Evolutionary conservation across 768 basidiomycete genomes (phyloP).

Genomic region (Psilocybe sp.): DNA sequence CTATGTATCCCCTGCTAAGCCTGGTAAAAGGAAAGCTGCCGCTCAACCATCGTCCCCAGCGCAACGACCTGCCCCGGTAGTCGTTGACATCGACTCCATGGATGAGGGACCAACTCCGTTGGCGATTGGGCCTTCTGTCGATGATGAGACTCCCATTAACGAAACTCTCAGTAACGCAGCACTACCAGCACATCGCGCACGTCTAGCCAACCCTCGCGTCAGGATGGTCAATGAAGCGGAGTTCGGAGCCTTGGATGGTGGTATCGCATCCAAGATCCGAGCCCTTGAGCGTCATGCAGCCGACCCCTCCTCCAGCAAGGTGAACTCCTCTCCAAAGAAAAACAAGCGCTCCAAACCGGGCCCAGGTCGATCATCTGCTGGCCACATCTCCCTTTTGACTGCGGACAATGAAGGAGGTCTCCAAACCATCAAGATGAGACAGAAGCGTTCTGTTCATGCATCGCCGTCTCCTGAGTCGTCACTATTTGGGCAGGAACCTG

Average conservation of each 20-base stretch:
- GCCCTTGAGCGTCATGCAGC: slow-evolving; percentile 25
- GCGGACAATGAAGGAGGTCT: slow-evolving; percentile 45
- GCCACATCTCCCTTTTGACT: slow-evolving; percentile 49
- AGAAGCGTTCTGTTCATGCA: slow-evolving; percentile 12
- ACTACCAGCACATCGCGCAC: slow-evolving; percentile 42
- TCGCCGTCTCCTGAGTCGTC: neutral
- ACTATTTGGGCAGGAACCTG: slow-evolving; percentile 5
- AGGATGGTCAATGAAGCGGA: slow-evolving; percentile 46
- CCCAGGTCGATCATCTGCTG: slow-evolving; percentile 49
- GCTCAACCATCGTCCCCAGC: neutral
- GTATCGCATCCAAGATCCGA: slow-evolving; percentile 50
- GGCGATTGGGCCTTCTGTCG: neutral
- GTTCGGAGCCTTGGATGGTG: slow-evolving; percentile 28
- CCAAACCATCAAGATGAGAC: slow-evolving; percentile 49
- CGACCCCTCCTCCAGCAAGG: slow-evolving; percentile 13
- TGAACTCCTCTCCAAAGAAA: slow-evolving; percentile 4
- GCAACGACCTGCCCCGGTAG: neutral
- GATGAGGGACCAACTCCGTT: neutral
- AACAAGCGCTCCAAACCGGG: slow-evolving; percentile 36
- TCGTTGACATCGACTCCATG: neutral
- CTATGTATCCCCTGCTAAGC: neutral
- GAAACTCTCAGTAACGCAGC: slow-evolving; percentile 3
- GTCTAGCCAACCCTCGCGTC: slow-evolving; percentile 51
- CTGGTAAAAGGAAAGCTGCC: neutral
- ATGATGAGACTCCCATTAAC: slow-evolving; percentile 1